Evolutionary conservation across 768 basidiomycete genomes (phyloP).

Genomic region (Boletus sensibilis): DNA sequence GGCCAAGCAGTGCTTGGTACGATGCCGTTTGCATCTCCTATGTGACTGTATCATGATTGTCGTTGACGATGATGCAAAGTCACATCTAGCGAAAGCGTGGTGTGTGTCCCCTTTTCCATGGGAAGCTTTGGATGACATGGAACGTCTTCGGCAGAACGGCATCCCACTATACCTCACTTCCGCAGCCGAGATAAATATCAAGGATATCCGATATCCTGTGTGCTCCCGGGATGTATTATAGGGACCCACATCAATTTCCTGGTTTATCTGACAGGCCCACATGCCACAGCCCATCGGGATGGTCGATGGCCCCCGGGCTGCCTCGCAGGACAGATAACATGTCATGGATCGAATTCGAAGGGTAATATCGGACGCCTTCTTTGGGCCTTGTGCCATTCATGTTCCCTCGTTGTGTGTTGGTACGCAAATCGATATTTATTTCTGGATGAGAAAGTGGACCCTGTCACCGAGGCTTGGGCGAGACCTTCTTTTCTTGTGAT

Average conservation of each 20-base stretch:
- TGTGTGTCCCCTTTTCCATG: background rate
- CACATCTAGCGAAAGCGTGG: background rate
- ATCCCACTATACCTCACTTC: background rate
- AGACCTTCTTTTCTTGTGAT: constrained; percentile 10
- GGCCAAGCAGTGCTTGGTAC: background rate
- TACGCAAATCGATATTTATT: constrained; percentile 1
- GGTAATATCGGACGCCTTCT: constrained; percentile 5
- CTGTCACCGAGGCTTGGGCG: background rate
- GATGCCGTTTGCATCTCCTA: constrained; percentile 1
- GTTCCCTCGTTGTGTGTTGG: background rate
- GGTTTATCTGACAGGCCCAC: background rate
- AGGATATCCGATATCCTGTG: constrained; percentile 1
- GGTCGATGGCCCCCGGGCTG: background rate
- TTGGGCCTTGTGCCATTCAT: background rate
- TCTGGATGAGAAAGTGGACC: constrained; percentile 16
- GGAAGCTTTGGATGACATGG: constrained; percentile 1
- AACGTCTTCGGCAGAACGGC: constrained; percentile 6
- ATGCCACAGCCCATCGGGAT: background rate
- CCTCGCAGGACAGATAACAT: background rate
- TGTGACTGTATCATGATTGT: background rate
- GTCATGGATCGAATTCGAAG: background rate
- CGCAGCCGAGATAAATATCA: background rate
- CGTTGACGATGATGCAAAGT: background rate
- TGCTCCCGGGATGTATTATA: background rate
- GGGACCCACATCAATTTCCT: background rate